These are phyloP conservation scores for Cyclotella choctawhatcheeana DNA, from an alignment of 108 stramenopile genomes.

Conservation along the genomic window DNA sequence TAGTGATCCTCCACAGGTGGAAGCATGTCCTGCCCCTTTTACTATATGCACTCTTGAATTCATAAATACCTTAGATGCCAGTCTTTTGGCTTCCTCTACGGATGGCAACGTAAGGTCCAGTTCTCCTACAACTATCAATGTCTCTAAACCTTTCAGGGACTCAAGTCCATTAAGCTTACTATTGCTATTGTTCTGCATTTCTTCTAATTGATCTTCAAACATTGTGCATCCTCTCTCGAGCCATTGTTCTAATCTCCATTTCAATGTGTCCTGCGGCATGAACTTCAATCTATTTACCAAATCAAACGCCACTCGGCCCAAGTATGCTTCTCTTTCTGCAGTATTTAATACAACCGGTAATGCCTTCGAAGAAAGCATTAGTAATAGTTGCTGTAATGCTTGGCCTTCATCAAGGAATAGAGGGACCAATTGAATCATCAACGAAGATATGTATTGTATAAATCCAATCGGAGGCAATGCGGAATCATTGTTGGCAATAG, in stretches of 20 bases:
- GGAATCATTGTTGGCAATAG: conserved; percentile 57
- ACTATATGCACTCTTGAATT: conserved; percentile 68
- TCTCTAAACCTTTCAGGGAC: too few species aligned
- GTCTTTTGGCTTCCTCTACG: conserved; percentile 73
- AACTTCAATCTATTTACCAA: conserved; percentile 65
- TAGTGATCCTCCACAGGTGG: conserved; percentile 79
- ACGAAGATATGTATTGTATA: conserved; percentile 57
- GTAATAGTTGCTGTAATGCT: conserved; percentile 63
- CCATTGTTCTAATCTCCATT: conserved; percentile 82
- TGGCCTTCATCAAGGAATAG: conserved; percentile 75
- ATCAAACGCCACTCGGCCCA: conserved; percentile 84
- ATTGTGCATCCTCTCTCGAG: conserved; percentile 59
- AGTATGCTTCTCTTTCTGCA: conserved; percentile 78
- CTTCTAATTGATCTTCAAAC: conserved; percentile 46
- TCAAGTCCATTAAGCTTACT: too few species aligned
- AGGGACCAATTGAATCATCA: conserved; percentile 63
- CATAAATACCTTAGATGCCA: conserved; percentile 49
- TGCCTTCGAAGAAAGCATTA: conserved; percentile 74
- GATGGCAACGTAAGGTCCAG: conserved; percentile 78
- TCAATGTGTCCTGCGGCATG: conserved; percentile 79
- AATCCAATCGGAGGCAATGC: conserved; percentile 28
- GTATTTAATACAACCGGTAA: conserved; percentile 82
- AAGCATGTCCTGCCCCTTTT: conserved; percentile 84
- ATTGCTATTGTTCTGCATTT: conserved; percentile 17
- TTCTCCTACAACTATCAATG: conserved; percentile 85